These are phyloP conservation scores for Epichloe festucae DNA, from an alignment of 2,329 filamentous ascomycete genomes.

Conservation along the genomic window DNA sequence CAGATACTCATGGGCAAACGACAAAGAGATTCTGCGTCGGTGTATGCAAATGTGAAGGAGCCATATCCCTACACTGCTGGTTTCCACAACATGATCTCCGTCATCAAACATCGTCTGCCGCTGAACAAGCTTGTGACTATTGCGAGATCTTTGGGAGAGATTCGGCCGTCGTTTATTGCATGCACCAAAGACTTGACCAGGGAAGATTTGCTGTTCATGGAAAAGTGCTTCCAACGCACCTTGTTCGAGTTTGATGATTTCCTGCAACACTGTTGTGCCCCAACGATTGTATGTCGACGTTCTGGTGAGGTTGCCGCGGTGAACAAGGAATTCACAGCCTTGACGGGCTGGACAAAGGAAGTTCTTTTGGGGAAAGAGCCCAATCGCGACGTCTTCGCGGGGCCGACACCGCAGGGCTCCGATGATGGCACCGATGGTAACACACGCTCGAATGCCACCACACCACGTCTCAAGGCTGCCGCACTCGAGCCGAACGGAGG, in stretches of 20 bases:
- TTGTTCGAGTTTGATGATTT: conserved; percentile 90
- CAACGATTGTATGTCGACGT: conserved; percentile 80
- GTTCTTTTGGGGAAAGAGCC: conserved; percentile 76
- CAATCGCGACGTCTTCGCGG: conserved; percentile 77
- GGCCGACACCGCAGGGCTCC: conserved; percentile 18
- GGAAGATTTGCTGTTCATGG: conserved; percentile 91
- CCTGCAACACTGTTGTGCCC: conserved; percentile 75
- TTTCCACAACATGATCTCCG: conserved; percentile 77
- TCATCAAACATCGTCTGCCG: conserved; percentile 67
- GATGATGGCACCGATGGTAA: conserved; percentile 22
- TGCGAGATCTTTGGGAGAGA: conserved; percentile 75
- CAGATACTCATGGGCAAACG: conserved; percentile 45
- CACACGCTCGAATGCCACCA: conserved; percentile 28
- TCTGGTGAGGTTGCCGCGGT: conserved; percentile 92
- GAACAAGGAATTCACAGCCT: conserved; percentile 90
- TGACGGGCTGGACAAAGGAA: conserved; percentile 89
- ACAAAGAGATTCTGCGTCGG: conserved; percentile 61
- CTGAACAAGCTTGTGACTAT: conserved; percentile 68
- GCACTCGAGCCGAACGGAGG: conserved; percentile 31
- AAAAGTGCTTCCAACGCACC: conserved; percentile 89
- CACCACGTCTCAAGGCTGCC: conserved; percentile 36
- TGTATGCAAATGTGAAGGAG: conserved; percentile 81
- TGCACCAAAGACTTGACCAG: conserved; percentile 80
- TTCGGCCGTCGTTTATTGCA: conserved; percentile 85
- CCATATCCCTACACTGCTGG: conserved; percentile 84